Evolutionary conservation across 2,329 filamentous ascomycete genomes (phyloP).

Genomic region (Hypoxylon sp.): DNA sequence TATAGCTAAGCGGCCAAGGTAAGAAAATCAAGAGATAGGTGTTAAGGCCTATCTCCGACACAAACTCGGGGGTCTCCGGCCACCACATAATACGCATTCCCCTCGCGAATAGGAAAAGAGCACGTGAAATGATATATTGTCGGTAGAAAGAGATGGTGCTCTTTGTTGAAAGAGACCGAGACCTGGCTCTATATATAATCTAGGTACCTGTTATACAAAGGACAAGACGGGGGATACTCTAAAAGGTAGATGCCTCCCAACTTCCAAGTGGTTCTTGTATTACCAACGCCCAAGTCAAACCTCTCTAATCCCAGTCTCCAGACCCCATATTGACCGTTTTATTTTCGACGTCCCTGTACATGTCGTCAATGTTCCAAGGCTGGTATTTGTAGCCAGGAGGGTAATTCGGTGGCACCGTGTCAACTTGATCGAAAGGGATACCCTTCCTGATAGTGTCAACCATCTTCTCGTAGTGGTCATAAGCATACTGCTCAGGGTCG

Average conservation of each 20-base stretch:
- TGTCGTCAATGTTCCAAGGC: slow-evolving; percentile 61
- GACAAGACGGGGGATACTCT: background rate
- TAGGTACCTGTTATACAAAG: background rate
- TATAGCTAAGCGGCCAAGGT: no score
- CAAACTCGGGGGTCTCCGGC: background rate
- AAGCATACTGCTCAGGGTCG: slow-evolving; percentile 57
- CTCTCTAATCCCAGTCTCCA: slow-evolving; percentile 52
- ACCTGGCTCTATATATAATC: background rate
- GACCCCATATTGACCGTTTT: slow-evolving; percentile 56
- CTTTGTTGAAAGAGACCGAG: background rate
- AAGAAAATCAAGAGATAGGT: background rate
- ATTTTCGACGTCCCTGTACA: slow-evolving; percentile 57
- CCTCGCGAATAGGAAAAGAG: background rate
- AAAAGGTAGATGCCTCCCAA: background rate
- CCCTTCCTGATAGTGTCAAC: slow-evolving; percentile 54
- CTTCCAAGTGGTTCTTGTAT: background rate
- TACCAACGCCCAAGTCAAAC: background rate
- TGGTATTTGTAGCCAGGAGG: slow-evolving; percentile 56
- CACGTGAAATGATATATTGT: background rate
- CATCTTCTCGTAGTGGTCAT: slow-evolving; percentile 56
- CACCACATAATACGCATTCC: background rate
- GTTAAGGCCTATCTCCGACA: background rate
- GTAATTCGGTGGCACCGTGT: slow-evolving; percentile 55
- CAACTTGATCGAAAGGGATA: slow-evolving; percentile 51
- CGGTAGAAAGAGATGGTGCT: background rate